Evolutionary conservation across 2,329 filamentous ascomycete species (phyloP), one percentile per base, ranked within the genome.

Genomic region (Septoria linicola): DNA sequence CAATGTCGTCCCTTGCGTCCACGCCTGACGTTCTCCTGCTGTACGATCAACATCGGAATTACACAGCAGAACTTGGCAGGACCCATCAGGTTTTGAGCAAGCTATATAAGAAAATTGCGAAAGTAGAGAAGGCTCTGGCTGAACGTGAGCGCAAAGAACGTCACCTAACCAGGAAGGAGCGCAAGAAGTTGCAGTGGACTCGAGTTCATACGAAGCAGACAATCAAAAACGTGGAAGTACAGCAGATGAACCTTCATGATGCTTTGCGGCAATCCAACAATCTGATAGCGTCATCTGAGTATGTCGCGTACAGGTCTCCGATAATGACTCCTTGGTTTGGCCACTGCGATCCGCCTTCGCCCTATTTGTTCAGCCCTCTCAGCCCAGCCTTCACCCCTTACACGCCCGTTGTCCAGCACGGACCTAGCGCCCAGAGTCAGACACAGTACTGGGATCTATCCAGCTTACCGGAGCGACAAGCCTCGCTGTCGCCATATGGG

Each of bases 401-500:
- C 47, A 39, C 25, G 32, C 37, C 43, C 20, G 31, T 17, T 25
- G 21, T 41, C 23, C 34, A 31, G 34, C 42, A 53, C 37, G 41
- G 44, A 45, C 39, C 51, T 20, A 34, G 32, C 37, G 43, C 43
- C 17, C 50, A 53, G 14, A 50, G 36, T 13, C 49, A 43, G 27
- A 55, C 59, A 17, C 60, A 62, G 40, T 66, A 64, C 49, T 66
- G 63, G 63, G 63, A 66, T 40, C 51, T 65, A 8, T 63, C 63
- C 21, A 64, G 64, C 59, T 51, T 65, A 21, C 55, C 53, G 27
- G 63, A 64, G 49, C 50, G 53, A 34, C 51, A 52, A 30, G 34
- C 42, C 17, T 58, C 59, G 16, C 31, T 31, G 10, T 62, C 58
- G 32, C 60, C 59, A 16, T 49, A 57, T 27, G 47, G 43, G 14